A percentile compares a stretch with the other conserved stretches of the same genome.
phyloP scores from a whole-genome alignment of 371 early-diverging fungal genomes.

The Rhizopus sp. region DNA sequence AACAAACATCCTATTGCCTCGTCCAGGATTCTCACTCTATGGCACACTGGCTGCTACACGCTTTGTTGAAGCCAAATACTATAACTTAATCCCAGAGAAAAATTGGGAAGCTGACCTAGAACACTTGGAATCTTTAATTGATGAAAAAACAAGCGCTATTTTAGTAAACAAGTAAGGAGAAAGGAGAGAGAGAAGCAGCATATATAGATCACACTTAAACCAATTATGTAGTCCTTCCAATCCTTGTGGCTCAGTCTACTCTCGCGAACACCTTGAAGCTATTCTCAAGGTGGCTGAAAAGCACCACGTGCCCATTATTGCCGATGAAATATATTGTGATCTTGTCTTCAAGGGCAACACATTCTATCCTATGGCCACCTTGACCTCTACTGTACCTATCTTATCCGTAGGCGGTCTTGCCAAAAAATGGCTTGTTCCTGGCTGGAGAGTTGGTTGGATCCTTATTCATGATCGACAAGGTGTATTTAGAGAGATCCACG shows the following conservation, averaged over 20 bases:
- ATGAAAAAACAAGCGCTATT: constrained; percentile 78
- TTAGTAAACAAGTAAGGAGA: constrained; percentile 78
- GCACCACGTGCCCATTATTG: constrained; percentile 81
- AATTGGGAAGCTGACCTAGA: constrained; percentile 88
- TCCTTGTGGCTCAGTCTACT: constrained; percentile 90
- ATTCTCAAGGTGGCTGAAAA: constrained; percentile 76
- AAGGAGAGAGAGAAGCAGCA: not conserved
- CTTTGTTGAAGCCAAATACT: constrained; percentile 77
- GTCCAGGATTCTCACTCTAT: constrained; percentile 92
- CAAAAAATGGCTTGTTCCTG: constrained; percentile 90
- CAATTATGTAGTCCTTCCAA: constrained; percentile 65
- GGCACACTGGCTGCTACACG: constrained; percentile 79
- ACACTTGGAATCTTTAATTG: constrained; percentile 80
- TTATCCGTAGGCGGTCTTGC: constrained; percentile 87
- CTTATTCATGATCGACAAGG: constrained; percentile 75
- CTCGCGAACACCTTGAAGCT: constrained; percentile 67
- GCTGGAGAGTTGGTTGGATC: constrained; percentile 93
- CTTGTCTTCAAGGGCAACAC: constrained; percentile 74
- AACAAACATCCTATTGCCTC: constrained; percentile 83
- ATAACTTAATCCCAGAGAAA: constrained; percentile 76
- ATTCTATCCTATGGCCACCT: constrained; percentile 73
- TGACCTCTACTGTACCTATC: constrained; percentile 82
- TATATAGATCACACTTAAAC: not conserved
- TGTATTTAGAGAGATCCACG: constrained; percentile 60
- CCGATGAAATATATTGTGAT: constrained; percentile 94